Conservation (phyloP, 331 rosid species). For the Phaseolus coccineus region DNA sequence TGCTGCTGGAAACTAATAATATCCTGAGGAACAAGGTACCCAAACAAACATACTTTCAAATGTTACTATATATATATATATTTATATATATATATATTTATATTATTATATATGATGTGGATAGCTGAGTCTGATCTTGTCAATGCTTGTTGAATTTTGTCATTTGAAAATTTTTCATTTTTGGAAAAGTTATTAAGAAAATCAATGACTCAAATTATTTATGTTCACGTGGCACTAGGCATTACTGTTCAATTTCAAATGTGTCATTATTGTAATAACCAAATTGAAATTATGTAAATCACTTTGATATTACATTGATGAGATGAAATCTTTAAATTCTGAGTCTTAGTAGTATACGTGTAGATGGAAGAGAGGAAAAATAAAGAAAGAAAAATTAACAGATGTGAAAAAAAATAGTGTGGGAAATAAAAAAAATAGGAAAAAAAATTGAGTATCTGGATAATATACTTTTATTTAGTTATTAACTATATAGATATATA, state of each 20-base stretch:
- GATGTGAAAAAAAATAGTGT: too few relatives aligned
- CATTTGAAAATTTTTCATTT: background rate
- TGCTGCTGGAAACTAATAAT: constrained; percentile 64
- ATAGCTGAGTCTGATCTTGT: constrained; percentile 14
- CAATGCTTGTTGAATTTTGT: background rate
- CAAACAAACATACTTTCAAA: background rate
- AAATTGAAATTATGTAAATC: too few relatives aligned
- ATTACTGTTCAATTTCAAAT: constrained; percentile 2
- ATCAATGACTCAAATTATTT: background rate
- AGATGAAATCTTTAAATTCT: too few relatives aligned
- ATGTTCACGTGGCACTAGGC: background rate
- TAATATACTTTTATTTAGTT: too few relatives aligned
- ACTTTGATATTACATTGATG: too few relatives aligned
- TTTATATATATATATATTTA: background rate
- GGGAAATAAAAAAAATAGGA: too few relatives aligned
- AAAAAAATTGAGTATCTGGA: too few relatives aligned
- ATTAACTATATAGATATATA: too few relatives aligned
- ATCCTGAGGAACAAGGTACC: constrained; percentile 63
- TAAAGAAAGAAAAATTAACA: too few relatives aligned
- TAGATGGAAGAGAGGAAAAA: background rate
- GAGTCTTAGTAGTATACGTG: too few relatives aligned
- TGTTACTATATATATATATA: background rate
- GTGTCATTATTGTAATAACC: background rate
- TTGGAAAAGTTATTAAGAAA: background rate
- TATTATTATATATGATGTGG: background rate